Conservation (phyloP, 768 basidiomycete species). For the Lentinula guzmanii region DNA sequence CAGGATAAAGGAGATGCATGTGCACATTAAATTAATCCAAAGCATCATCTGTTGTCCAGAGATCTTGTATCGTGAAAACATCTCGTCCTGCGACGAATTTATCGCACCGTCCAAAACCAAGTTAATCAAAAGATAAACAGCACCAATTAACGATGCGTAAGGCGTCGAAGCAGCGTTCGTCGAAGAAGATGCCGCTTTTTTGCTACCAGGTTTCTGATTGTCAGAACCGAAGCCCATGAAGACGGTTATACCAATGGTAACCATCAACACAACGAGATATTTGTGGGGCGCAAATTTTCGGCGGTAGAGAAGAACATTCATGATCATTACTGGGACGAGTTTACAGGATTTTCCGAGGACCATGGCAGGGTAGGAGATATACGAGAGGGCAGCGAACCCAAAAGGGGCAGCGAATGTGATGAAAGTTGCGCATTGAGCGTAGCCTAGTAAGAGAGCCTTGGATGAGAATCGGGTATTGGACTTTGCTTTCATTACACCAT, state of each 20-base stretch:
- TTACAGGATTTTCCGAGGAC: conserved; percentile 99
- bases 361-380: conserved; percentile 98
- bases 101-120: conserved; percentile 87
- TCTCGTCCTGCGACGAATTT: conserved; percentile 96
- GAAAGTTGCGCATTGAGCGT: conserved; percentile 80
- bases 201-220: conserved; percentile 33
- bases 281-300: conserved; percentile 91
- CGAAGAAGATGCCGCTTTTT: conserved; percentile 25
- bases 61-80: conserved; percentile 72
- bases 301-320: conserved; percentile 94
- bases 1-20: conserved; percentile 62
- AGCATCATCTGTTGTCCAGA: conserved; percentile 99
- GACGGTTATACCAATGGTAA: conserved; percentile 84
- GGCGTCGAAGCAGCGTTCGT: conserved; percentile 23
- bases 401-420: conserved; percentile 92
- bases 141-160: conserved; percentile 63
- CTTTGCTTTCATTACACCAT: conserved; percentile 26
- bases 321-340: conserved; percentile 96
- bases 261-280: conserved; percentile 91
- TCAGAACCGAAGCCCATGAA: conserved; percentile 88
- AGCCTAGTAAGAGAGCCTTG: conserved; percentile 56
- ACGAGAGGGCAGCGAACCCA: conserved; percentile 90
- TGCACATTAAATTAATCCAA: conserved; percentile 89
- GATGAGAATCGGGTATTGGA: conserved; percentile 29
- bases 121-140: conserved; percentile 76